Evolutionary conservation across 1,139 yeast species (phyloP).

Genomic region (Suhomyces terraborum): DNA sequence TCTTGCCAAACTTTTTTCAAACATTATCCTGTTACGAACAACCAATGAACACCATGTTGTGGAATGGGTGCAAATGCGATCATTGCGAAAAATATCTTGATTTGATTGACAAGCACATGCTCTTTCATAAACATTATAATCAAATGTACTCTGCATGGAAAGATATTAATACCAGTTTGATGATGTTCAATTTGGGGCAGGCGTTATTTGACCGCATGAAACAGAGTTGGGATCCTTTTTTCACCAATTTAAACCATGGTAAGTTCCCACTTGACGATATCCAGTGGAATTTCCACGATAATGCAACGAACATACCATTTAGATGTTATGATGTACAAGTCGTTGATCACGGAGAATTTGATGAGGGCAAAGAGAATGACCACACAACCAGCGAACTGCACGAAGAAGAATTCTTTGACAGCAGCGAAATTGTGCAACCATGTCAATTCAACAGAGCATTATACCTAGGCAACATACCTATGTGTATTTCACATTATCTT

Average conservation of each 20-base stretch:
- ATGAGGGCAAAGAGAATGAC: slow-evolving; percentile 28
- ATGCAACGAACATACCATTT: slow-evolving; percentile 28
- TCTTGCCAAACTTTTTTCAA: slow-evolving; percentile 60
- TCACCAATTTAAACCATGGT: slow-evolving; percentile 27
- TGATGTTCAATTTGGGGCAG: slow-evolving; percentile 55
- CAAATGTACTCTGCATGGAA: slow-evolving; percentile 44
- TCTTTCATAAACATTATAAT: slow-evolving; percentile 63
- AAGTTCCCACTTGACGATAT: slow-evolving; percentile 27
- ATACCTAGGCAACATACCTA: slow-evolving; percentile 21
- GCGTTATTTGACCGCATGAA: slow-evolving; percentile 39
- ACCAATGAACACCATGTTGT: slow-evolving; percentile 63
- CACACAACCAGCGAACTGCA: slow-evolving; percentile 21
- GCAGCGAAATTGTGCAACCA: slow-evolving; percentile 18
- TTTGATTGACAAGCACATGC: slow-evolving; percentile 56
- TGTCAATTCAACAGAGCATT: slow-evolving; percentile 25
- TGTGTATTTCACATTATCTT: slow-evolving; percentile 37
- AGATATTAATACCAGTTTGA: slow-evolving; percentile 60
- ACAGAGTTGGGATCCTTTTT: slow-evolving; percentile 18
- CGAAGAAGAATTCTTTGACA: slow-evolving; percentile 33
- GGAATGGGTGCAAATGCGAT: slow-evolving; percentile 74
- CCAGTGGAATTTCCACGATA: slow-evolving; percentile 43
- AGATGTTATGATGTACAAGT: slow-evolving; percentile 38
- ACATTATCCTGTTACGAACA: slow-evolving; percentile 68
- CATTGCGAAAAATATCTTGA: slow-evolving; percentile 53
- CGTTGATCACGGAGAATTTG: slow-evolving; percentile 43